Base-by-base conservation (phyloP, 2,329 filamentous ascomycete genomes). In the Knufia petricola region DNA sequence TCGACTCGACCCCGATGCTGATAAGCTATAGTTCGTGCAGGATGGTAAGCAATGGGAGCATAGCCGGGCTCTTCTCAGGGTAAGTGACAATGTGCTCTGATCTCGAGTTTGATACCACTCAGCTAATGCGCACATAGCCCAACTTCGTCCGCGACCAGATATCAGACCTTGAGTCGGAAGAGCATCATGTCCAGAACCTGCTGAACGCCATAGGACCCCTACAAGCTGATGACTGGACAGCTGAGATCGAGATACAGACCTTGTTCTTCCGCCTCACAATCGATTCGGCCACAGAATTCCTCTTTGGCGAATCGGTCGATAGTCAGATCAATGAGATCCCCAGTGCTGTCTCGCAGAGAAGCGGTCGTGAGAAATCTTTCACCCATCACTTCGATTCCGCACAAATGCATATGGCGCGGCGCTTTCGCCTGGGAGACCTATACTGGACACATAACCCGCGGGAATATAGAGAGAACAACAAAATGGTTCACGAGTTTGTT, bases 121-220 rank as follows among this genome's bases (percentile, higher is more conserved):
- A n/a, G n/a, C n/a, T n/a, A n/a, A n/a, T n/a, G n/a, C n/a, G n/a
- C n/a, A n/a, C n/a, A n/a, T n/a, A n/a, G n/a, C 88, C 89, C 0
- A 87, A 94, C 60, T 95, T 95, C 65, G 81, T 87, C 60, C 84
- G 84, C 58, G 85, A 94, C 60, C 84, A 88, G 17, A 78, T 95
- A 30, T 84, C 44, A 6, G 86, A 95, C 64, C 69, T 95, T 52
- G 75, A 87, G 44, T 81, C 83, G 51, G 89, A 94, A 61, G 89
- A 95, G 67, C 71, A 73, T 19, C 87, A 95, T 61, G 76, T 89
- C 20, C 74, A 85, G 60, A 76, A 79, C 0, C 71, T 94, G n/a
- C 78, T 94, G n/a, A n/a, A n/a, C n/a, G n/a, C n/a, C n/a, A 82
- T 56, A 77, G 94, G 53, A 10, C 32, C 3, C 2, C 17, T 21